Evolutionary conservation across 352 stramenopile genomes (phyloP), one percentile per base, ranked within the genome.

Genomic region (Phytophthora podocarpi): DNA sequence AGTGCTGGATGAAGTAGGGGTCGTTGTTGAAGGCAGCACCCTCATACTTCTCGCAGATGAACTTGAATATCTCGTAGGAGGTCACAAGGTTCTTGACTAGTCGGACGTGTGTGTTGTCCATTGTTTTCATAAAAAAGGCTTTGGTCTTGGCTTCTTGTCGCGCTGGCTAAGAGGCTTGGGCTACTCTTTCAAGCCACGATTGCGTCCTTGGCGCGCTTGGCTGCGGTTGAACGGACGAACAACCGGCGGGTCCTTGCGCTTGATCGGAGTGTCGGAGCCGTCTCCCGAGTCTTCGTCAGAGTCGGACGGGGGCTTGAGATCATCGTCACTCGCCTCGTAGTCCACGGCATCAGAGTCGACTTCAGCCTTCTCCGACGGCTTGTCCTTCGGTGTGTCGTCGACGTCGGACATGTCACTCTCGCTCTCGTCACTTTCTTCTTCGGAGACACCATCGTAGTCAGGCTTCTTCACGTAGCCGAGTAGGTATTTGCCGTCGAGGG

Each of bases 81-180:
- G 27, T 43, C n/a, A 28, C 42, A 10, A 58, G 48, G 35, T 61
- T 61, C 32, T 58, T 61, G 13, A 61, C 47, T 3, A 65, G 35
- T 4, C 49, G 42, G 5, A 66, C 50, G 40, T 59, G 41, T 0
- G 48, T 64, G 45, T 69, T 64, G 45, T 69, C 55, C 48, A 71
- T 71, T 4, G 55, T 59, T 28, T 66, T 71, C 48, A 71, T 47
- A 16, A 66, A 3, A 23, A 61, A 62, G 0, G 48, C 48, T 26
- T 65, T 61, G 2, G 55, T 71, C 16, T 58, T 43, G n/a, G 48
- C 48, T 54, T 66, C 49, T 31, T 54, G 42, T 5, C 31, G 9
- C 35, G 51, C 2, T 8, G 12, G 7, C 23, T 65, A 0, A 42
- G 48, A 42, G 30, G 20, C 13, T 50, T 5, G 4, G 12, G 0